phyloP scores from a whole-genome alignment of 1,284 basidiomycete species.

The Grifola frondosa region DNA sequence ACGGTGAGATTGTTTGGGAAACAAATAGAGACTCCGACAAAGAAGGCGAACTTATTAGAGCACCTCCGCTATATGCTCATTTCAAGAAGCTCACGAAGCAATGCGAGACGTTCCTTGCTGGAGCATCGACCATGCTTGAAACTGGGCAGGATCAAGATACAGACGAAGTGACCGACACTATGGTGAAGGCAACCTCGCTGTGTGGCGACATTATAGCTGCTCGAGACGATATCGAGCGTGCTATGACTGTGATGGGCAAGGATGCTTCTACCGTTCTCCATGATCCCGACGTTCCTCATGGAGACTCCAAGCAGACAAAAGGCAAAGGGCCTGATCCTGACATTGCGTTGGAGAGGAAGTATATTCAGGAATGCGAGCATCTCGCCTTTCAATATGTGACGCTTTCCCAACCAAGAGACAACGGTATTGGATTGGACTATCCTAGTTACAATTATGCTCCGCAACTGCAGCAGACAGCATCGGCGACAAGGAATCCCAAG shows the following conservation, averaged over 20 bases:
- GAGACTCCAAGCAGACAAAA: slow-evolving; percentile 17
- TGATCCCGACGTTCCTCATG: background rate
- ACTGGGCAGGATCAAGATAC: slow-evolving; percentile 31
- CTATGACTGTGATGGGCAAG: slow-evolving; percentile 41
- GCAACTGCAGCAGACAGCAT: slow-evolving; percentile 36
- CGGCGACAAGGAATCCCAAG: slow-evolving; percentile 44
- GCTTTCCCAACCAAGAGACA: slow-evolving; percentile 22
- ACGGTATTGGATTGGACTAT: slow-evolving; percentile 28
- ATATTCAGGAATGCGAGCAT: slow-evolving; percentile 44
- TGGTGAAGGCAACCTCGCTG: slow-evolving; percentile 45
- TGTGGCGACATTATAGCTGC: slow-evolving; percentile 54
- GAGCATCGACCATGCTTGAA: slow-evolving; percentile 41
- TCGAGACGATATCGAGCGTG: slow-evolving; percentile 47
- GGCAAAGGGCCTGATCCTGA: slow-evolving; percentile 32
- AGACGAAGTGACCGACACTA: slow-evolving; percentile 42
- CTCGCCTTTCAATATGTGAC: slow-evolving; percentile 47
- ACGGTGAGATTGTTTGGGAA: slow-evolving; percentile 42
- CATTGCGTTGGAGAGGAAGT: slow-evolving; percentile 40
- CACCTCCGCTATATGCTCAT: slow-evolving; percentile 46
- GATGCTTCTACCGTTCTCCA: slow-evolving; percentile 11
- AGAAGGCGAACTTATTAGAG: slow-evolving; percentile 27
- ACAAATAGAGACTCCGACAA: slow-evolving; percentile 14
- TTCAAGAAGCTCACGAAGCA: slow-evolving; percentile 55
- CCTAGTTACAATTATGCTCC: slow-evolving; percentile 37
- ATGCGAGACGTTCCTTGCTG: slow-evolving; percentile 48